phyloP scores from a whole-genome alignment of 1,284 basidiomycete species.

The Ceraceosorus bombacis region DNA sequence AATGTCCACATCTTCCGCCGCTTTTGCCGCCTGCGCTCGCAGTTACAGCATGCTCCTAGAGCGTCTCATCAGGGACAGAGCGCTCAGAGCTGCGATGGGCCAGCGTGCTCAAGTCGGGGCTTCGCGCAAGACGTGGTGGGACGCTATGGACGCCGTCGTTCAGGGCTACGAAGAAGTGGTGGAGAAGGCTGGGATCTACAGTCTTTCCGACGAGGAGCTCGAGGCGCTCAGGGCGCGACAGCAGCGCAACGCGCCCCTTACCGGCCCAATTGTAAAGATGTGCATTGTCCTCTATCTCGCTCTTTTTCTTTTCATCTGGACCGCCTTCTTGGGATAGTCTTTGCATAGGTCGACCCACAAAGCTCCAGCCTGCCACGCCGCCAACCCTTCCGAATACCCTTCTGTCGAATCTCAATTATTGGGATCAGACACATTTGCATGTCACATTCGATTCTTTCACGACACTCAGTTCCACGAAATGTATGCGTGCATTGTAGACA shows the following conservation, averaged over 20 bases:
- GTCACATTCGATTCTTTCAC: too few relatives aligned
- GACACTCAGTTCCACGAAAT: too few relatives aligned
- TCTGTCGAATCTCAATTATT: too few relatives aligned
- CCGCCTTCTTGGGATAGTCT: slow-evolving; percentile 9
- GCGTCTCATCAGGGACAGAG: slow-evolving; percentile 46
- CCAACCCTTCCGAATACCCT: too few relatives aligned
- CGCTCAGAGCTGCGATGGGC: slow-evolving; percentile 51
- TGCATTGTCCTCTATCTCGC: slow-evolving; percentile 29
- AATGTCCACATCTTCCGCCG: slow-evolving; percentile 40
- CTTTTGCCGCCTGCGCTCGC: slow-evolving; percentile 49
- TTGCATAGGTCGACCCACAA: background rate
- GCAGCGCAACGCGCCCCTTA: slow-evolving; percentile 30
- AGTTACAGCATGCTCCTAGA: slow-evolving; percentile 53
- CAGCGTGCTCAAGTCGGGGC: slow-evolving; percentile 49
- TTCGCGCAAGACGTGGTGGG: slow-evolving; percentile 54
- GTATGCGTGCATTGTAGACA: too few relatives aligned
- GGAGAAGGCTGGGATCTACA: slow-evolving; percentile 18
- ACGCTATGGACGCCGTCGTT: slow-evolving; percentile 56
- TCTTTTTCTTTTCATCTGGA: slow-evolving; percentile 23
- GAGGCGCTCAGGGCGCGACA: slow-evolving; percentile 37
- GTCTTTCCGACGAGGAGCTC: slow-evolving; percentile 38
- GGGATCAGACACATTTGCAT: too few relatives aligned
- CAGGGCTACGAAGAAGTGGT: slow-evolving; percentile 53
- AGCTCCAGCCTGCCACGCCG: too few relatives aligned
- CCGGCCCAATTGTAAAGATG: slow-evolving; percentile 30